Evolutionary conservation across 2,329 filamentous ascomycete species (phyloP).

Genomic region (Eurotiales sp.): DNA sequence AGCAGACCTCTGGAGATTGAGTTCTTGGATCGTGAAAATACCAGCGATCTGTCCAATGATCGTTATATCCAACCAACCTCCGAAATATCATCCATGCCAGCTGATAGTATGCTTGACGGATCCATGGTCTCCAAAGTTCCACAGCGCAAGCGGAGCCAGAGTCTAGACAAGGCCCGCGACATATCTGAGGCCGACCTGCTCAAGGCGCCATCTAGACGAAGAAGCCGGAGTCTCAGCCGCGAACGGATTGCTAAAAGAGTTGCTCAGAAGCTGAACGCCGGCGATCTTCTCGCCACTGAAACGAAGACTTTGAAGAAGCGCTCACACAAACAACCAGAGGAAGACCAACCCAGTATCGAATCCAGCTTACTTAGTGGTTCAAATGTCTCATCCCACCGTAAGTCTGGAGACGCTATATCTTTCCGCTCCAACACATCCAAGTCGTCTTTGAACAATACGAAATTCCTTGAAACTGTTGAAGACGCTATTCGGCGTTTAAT

Average conservation of each 20-base stretch:
- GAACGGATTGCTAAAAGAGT: slow-evolving; percentile 66
- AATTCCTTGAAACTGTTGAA: slow-evolving; percentile 84
- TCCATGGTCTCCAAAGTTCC: slow-evolving; percentile 43
- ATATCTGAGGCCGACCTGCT: slow-evolving; percentile 43
- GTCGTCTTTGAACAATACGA: slow-evolving; percentile 88
- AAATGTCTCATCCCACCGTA: slow-evolving; percentile 51
- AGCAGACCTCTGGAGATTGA: slow-evolving; percentile 90
- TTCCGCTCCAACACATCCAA: slow-evolving; percentile 55
- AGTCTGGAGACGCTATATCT: slow-evolving; percentile 56
- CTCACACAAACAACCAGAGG: slow-evolving; percentile 50
- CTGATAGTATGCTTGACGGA: slow-evolving; percentile 66
- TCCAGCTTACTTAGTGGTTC: slow-evolving; percentile 60
- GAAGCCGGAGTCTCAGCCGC: slow-evolving; percentile 62
- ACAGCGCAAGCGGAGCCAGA: slow-evolving; percentile 49
- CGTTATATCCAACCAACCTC: slow-evolving; percentile 67
- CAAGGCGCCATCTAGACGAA: slow-evolving; percentile 55
- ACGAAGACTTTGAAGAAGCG: slow-evolving; percentile 45
- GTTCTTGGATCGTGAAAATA: slow-evolving; percentile 63
- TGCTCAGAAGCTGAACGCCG: slow-evolving; percentile 61
- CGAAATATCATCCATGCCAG: slow-evolving; percentile 79
- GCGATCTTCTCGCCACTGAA: slow-evolving; percentile 41
- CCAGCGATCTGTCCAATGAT: slow-evolving; percentile 62
- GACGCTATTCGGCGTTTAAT: slow-evolving; percentile 88
- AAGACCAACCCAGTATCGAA: slow-evolving; percentile 55
- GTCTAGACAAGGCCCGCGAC: slow-evolving; percentile 40